Percentiles rank a stretch among this genome's conserved stretches.
Evolutionary conservation across 2,329 filamentous ascomycete genomes (phyloP).

Genomic region (Chrysosporium keratinophilum): DNA sequence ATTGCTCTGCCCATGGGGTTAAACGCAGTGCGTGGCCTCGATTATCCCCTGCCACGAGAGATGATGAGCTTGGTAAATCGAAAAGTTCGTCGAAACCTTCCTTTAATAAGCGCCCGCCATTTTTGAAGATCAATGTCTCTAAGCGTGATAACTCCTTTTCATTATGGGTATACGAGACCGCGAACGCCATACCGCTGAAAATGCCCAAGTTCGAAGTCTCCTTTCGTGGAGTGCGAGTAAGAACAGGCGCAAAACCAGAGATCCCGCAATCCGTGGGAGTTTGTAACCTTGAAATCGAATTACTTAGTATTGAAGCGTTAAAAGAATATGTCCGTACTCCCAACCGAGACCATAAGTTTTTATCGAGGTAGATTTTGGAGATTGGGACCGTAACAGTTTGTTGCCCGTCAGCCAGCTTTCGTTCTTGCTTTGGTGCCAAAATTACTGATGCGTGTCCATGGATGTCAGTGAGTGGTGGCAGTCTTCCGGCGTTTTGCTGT

Average conservation of each 20-base stretch:
- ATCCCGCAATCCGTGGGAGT: slow-evolving; percentile 34
- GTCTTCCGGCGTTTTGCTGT: slow-evolving; percentile 22
- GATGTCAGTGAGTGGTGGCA: slow-evolving; percentile 32
- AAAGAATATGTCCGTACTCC: slow-evolving; percentile 33
- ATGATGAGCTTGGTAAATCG: slow-evolving; percentile 30
- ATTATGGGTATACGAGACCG: slow-evolving; percentile 60
- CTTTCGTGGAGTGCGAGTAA: slow-evolving; percentile 34
- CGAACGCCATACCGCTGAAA: slow-evolving; percentile 78
- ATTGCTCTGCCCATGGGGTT: slow-evolving; percentile 41
- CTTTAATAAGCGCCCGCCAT: slow-evolving; percentile 62
- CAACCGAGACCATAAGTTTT: slow-evolving; percentile 38
- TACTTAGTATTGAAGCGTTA: slow-evolving; percentile 14
- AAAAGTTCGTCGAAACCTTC: slow-evolving; percentile 78
- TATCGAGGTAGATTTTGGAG: slow-evolving; percentile 38
- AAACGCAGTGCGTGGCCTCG: slow-evolving; percentile 40
- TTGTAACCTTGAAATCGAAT: slow-evolving; percentile 21
- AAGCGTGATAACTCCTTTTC: slow-evolving; percentile 48
- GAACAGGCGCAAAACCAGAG: slow-evolving; percentile 36
- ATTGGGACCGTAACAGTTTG: slow-evolving; percentile 35
- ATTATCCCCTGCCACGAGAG: background rate
- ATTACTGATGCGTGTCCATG: slow-evolving; percentile 35
- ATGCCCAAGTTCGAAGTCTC: slow-evolving; percentile 33
- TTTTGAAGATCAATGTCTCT: slow-evolving; percentile 52
- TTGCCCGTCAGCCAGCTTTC: slow-evolving; percentile 14
- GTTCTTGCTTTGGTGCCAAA: slow-evolving; percentile 28